phyloP scores from a whole-genome alignment of 2,329 filamentous ascomycete species.

The Paramyrothecium sp. region DNA sequence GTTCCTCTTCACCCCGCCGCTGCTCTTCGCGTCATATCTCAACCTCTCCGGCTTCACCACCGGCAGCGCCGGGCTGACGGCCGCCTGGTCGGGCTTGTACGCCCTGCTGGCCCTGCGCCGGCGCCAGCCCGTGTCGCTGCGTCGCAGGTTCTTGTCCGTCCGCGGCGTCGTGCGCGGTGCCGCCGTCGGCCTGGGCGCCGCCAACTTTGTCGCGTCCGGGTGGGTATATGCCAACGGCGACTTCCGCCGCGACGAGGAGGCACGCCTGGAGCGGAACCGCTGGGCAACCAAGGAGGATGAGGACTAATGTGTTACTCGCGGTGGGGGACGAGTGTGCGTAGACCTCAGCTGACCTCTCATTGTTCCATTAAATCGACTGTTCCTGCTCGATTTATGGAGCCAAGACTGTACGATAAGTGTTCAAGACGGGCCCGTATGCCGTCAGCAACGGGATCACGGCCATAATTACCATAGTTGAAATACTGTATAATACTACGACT shows the following conservation, averaged over 20 bases:
- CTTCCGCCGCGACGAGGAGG: constrained; percentile 46
- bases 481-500: no score
- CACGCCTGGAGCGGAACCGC: constrained; percentile 46
- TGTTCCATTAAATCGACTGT: no score
- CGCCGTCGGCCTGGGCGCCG: constrained; percentile 47
- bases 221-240: constrained; percentile 53
- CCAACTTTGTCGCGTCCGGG: constrained; percentile 48
- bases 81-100: constrained; percentile 58
- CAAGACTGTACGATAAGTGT: no score
- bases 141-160: constrained; percentile 39
- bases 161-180: constrained; percentile 49
- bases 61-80: constrained; percentile 54
- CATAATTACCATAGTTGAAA: no score
- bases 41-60: constrained; percentile 59
- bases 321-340: background rate
- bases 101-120: constrained; percentile 52
- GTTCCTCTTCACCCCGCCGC: constrained; percentile 49
- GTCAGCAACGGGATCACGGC: no score
- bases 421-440: no score
- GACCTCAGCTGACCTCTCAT: no score
- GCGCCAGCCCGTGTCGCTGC: constrained; percentile 29
- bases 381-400: no score
- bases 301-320: constrained; percentile 9
- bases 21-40: constrained; percentile 57
- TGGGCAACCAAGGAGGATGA: constrained; percentile 38